Conservation (phyloP, 2,329 filamentous ascomycete genomes). For the Didymosphaeria variabile region DNA sequence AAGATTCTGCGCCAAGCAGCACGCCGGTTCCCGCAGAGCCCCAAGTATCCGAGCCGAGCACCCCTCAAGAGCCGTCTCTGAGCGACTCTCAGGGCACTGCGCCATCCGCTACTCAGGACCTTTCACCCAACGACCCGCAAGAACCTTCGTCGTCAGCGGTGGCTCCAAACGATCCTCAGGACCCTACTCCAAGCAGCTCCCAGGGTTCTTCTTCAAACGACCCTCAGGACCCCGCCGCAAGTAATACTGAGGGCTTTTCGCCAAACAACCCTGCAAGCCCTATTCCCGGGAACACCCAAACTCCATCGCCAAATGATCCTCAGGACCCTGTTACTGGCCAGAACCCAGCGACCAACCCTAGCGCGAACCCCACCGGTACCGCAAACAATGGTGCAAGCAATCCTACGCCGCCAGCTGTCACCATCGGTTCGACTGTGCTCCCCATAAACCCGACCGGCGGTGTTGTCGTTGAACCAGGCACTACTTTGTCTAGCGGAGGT, state of each 20-base stretch:
- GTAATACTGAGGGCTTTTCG: not conserved
- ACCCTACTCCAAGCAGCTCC: not conserved
- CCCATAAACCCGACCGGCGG: slow-evolving; percentile 24
- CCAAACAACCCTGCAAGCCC: slow-evolving; percentile 9
- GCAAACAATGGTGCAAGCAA: not conserved
- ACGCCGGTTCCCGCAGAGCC: slow-evolving; percentile 1
- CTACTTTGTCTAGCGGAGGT: slow-evolving; percentile 20
- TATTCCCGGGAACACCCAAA: not conserved
- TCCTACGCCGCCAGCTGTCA: slow-evolving; percentile 19
- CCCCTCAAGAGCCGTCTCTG: not conserved
- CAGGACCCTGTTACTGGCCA: not conserved
- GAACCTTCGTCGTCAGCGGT: not conserved
- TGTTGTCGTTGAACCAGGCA: slow-evolving; percentile 27
- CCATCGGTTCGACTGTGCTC: slow-evolving; percentile 24
- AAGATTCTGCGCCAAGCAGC: slow-evolving; percentile 1
- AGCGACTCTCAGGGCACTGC: slow-evolving; percentile 1
- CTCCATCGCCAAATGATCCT: slow-evolving; percentile 1
- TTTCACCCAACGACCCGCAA: not conserved
- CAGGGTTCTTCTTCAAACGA: not conserved
- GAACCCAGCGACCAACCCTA: slow-evolving; percentile 6
- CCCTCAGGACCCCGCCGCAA: not conserved
- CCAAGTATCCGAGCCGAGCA: not conserved
- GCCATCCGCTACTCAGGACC: slow-evolving; percentile 3
- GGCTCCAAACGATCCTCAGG: slow-evolving; percentile 1
- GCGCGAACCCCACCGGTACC: slow-evolving; percentile 10